Base-by-base conservation (phyloP, 2,329 filamentous ascomycete genomes). In the Fusarium luffae region DNA sequence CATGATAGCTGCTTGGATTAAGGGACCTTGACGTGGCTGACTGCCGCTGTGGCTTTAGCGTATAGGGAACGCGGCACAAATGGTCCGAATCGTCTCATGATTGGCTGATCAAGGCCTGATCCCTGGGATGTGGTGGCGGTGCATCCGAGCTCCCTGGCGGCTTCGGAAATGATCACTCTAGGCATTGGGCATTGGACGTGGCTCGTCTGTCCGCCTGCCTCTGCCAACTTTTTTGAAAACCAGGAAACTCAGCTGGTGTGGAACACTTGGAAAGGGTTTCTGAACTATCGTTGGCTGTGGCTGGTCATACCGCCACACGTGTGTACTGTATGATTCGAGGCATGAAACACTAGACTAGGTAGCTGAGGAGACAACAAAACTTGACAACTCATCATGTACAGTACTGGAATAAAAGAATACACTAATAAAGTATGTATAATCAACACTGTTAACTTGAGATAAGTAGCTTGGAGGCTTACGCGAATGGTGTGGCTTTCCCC, bases 141-240 rank as follows among this genome's bases (percentile, higher is more conserved):
- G 71, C 70, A 58, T 56, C 54, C 66, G 54, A 54, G 50, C 42
- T 54, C 59, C 60, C 42, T 63, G 48, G 49, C 28, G 25, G 37
- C 49, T 66, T 67, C 62, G 70, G 70, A 71, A 68, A 71, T 73
- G 71, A 73, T 68, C 66, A 63, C 62, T 68, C 47, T 40, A 32
- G 34, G 18, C n/a, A 52, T 42, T 18, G 54, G 62, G 52, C 47
- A 54, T 63, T 40, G 18, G 50, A 48, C 37, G 54, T 63, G 62
- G 66, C 67, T 59, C 56, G 50, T 61, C 19, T 71, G 52, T 61
- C 70, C 59, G 63, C 59, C 63, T 55, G 50, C 59, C 56, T 67
- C 57, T 70, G 59, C 68, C 68, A 71, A 70, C 68, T 68, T 70
- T 70, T 70, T 68, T 28, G 19, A 71, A 70, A 70, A 71, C 68